Evolutionary conservation across 306 rosid genomes (phyloP), one percentile per base, ranked within the genome.

Genomic region (Urtica urens): DNA sequence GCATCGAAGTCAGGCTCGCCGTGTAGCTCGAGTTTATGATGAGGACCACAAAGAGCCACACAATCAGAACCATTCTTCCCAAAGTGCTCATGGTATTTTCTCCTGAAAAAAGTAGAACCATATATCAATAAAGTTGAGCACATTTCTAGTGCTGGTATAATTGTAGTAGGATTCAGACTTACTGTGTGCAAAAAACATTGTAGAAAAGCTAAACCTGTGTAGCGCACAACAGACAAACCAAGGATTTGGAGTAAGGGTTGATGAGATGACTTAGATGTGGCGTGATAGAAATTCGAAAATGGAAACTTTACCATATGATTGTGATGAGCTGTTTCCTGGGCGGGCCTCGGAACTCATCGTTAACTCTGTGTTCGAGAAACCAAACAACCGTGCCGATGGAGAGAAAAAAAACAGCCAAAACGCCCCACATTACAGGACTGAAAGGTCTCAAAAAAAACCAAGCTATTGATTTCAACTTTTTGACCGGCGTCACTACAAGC

Each of bases 11-110:
- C 29, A 76, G 46, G 59, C 69, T 67, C 41, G 82, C 82, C 1
- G 78, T 76, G 38, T 76, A 76, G 72, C 82, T 76, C 21, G 78
- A 71, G 54, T 28, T 76, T 64, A 76, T 59, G 30, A 76, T 57
- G 23, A 71, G 72, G 37, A 76, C 69, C 10, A 71, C 59, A 27
- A 76, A 76, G 48, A 76, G 70, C 82, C 82, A 76, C 34, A 76
- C 42, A 45, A 76, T 17, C 17, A 76, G 25, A 57, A 76, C 69
- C 27, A 49, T 37, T 2, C 72, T 62, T 5, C 75, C 82, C 3
- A 67, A 68, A 7, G 66, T 28, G 67, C 72, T 76, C 51, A 55
- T 53, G 5, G 57, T 65, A 22, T 67, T 67, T 48, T 76, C 82
- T 71, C 82, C 82, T 76, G 54, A 73, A 38, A 63, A 28, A 28